phyloP scores from a whole-genome alignment of 2,329 filamentous ascomycete species.

The Endocalyx cinctus region DNA sequence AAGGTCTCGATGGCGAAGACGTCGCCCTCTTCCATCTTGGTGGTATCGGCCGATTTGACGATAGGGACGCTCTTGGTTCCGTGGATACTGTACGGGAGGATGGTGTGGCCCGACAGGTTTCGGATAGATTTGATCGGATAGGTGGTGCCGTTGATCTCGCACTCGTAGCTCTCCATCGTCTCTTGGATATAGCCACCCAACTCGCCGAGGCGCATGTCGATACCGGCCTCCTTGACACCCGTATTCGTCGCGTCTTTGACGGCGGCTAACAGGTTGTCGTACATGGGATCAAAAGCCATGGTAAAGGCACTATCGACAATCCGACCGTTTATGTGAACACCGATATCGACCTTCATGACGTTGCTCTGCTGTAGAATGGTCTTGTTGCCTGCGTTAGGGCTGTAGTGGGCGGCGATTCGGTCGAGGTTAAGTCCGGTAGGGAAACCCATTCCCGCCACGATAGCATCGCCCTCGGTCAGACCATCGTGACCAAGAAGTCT shows the following conservation, averaged over 20 bases:
- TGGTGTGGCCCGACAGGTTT: slow-evolving; percentile 86
- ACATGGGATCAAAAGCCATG: slow-evolving; percentile 68
- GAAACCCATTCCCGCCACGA: slow-evolving; percentile 80
- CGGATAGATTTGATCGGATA: slow-evolving; percentile 80
- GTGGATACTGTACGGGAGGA: slow-evolving; percentile 84
- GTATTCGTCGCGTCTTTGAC: slow-evolving; percentile 78
- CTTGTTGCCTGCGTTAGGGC: slow-evolving; percentile 82
- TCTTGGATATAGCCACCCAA: slow-evolving; percentile 83
- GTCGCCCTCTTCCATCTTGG: slow-evolving; percentile 97
- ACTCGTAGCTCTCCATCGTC: slow-evolving; percentile 88
- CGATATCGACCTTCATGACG: slow-evolving; percentile 80
- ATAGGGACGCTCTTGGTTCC: slow-evolving; percentile 92
- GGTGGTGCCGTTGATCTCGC: slow-evolving; percentile 73
- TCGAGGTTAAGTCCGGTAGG: slow-evolving; percentile 81
- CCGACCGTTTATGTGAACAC: slow-evolving; percentile 73
- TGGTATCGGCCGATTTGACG: slow-evolving; percentile 80
- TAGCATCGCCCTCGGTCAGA: slow-evolving; percentile 70
- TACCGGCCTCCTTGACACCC: slow-evolving; percentile 84
- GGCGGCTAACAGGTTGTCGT: slow-evolving; percentile 68
- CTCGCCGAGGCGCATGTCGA: slow-evolving; percentile 84
- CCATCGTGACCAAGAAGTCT: slow-evolving; percentile 73
- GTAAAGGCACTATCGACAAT: slow-evolving; percentile 83
- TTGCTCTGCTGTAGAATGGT: slow-evolving; percentile 66
- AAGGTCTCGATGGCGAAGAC: slow-evolving; percentile 96
- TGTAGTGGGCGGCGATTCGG: slow-evolving; percentile 82